Base-by-base conservation (phyloP, 257 asterid genomes). In the Salvia miltiorrhiza region DNA sequence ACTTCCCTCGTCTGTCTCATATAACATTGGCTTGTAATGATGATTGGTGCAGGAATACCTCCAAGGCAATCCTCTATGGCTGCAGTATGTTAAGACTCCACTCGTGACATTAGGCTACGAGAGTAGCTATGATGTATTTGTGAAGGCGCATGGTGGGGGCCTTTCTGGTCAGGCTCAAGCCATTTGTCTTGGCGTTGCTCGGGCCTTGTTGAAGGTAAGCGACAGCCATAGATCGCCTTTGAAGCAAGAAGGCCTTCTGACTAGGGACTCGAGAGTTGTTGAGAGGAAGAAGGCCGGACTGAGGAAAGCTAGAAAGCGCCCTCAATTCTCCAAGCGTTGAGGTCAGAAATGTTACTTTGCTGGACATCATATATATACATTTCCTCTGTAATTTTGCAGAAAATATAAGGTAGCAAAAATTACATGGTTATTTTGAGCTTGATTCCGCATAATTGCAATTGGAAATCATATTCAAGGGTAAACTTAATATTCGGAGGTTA, bases 131-230 rank as follows among this genome's bases (percentile, higher is more conserved):
- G 99, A 94, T 48, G 89, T 89, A 9, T 94, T 91, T 71, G 90
- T 94, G 49, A 94, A 91, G 80, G 98, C 97, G 8, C 90, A 91
- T 7, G 99, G 99, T 6, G 98, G 98, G 20, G 98, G 98, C 30
- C 87, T 94, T 32, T 85, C 97, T 0, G 99, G 99, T 8, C 99
- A 94, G 68, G 96, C 99, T 33, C 98, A 94, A 76, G 98, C 99
- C 9, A 85, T 91, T 33, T 86, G 88, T 24, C 92, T 94, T 43
- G 99, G 99, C 55, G 74, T 94, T 76, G 97, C 99, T 74, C 96
- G 98, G 41, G 99, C 99, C 5, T 70, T 91, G 77, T 83, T 94
- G 70, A 94, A 94, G 82, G 92, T 89, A 68, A 91, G 98, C 43
- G 94, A 71, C 73, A 89, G 82, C 83, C 96, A 91, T 56, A 83